phyloP scores from a whole-genome alignment of 352 stramenopile species.

The Thraustochytrium striatum region DNA sequence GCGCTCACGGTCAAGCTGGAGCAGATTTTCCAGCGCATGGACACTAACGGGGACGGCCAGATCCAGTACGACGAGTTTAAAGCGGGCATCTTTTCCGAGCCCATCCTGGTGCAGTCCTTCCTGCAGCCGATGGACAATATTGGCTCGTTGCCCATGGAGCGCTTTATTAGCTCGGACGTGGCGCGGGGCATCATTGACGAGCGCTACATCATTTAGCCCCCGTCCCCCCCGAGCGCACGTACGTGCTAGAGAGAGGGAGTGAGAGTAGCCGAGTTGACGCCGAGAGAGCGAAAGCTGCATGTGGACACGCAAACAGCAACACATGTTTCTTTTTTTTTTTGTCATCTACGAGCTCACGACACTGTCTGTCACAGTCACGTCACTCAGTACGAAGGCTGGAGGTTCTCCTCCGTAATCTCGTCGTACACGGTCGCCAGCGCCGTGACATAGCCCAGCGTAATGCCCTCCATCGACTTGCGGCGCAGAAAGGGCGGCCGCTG shows the following conservation, averaged over 20 bases:
- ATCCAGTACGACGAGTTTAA: slow-evolving; percentile 56
- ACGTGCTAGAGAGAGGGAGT: not conserved
- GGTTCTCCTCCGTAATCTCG: slow-evolving; percentile 31
- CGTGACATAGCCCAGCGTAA: slow-evolving; percentile 5
- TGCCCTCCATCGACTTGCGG: slow-evolving; percentile 34
- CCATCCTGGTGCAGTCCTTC: slow-evolving; percentile 53
- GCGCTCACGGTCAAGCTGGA: slow-evolving; percentile 22
- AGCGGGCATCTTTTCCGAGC: slow-evolving; percentile 52
- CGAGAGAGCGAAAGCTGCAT: not conserved
- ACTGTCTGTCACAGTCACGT: not conserved
- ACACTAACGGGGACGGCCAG: slow-evolving; percentile 50
- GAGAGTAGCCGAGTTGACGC: not conserved
- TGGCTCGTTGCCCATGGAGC: not conserved
- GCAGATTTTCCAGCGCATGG: slow-evolving; percentile 51
- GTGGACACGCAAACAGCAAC: too few species aligned
- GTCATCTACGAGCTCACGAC: too few species aligned
- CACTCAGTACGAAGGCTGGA: not conserved
- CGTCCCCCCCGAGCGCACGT: not conserved
- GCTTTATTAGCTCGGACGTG: slow-evolving; percentile 14
- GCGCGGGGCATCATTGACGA: slow-evolving; percentile 35
- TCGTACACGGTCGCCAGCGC: slow-evolving; percentile 33
- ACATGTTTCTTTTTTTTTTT: too few species aligned
- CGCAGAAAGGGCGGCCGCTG: slow-evolving; percentile 11
- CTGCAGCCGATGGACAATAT: slow-evolving; percentile 48
- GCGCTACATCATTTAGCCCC: slow-evolving; percentile 1